A percentile compares a stretch with the other conserved stretches of the same genome.
These are phyloP conservation scores for Creolimax fragrantissima DNA, from an alignment of 78 protist species.

Conservation along the genomic window DNA sequence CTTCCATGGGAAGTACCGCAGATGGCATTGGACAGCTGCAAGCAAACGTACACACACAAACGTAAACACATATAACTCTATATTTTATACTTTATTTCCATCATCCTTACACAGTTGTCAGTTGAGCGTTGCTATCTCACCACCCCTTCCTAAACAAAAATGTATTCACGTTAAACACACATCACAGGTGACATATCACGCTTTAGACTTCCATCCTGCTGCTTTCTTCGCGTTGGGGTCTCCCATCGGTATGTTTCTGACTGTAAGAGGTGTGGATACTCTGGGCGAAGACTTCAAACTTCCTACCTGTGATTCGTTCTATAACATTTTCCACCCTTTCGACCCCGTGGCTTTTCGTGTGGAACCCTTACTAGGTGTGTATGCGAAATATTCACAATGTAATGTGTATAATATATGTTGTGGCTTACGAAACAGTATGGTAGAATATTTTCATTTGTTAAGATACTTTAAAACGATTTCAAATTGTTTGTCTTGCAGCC, in stretches of 20 bases:
- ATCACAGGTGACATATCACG: background rate
- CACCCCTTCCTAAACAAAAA: background rate
- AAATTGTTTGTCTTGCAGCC: background rate
- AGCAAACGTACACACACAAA: background rate
- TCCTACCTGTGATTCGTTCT: conserved; percentile 18
- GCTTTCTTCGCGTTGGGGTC: background rate
- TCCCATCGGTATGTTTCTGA: conserved; percentile 15
- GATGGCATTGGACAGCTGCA: no score
- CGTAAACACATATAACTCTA: background rate
- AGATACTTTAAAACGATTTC: background rate
- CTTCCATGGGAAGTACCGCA: background rate
- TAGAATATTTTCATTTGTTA: background rate
- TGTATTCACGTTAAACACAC: background rate
- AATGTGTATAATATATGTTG: no score
- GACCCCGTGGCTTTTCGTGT: conserved; percentile 43
- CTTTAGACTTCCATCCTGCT: background rate
- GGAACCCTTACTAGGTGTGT: conserved; percentile 26
- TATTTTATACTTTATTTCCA: background rate
- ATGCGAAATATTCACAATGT: no score
- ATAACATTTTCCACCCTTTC: conserved; percentile 37
- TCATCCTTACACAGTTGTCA: background rate
- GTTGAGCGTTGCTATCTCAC: background rate
- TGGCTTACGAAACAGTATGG: background rate
- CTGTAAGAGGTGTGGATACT: conserved; percentile 1
- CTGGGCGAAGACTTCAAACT: background rate